phyloP scores from a whole-genome alignment of 495 filamentous ascomycete genomes.

The Penicillium egyptiacum region DNA sequence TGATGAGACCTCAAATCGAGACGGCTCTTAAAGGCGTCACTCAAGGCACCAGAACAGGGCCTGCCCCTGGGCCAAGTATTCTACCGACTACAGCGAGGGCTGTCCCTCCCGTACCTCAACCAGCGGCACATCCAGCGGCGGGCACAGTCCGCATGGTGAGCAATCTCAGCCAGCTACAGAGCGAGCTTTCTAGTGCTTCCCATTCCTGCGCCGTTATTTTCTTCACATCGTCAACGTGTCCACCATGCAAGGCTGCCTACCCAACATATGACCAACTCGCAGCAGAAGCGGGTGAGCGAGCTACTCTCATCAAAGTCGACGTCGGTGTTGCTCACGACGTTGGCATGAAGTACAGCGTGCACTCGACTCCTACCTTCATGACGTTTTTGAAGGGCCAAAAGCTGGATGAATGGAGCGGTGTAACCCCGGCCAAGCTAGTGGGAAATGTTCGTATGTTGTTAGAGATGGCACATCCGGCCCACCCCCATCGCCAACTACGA shows the following conservation, averaged over 20 bases:
- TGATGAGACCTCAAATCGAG: constrained; percentile 82
- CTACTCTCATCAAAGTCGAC: constrained; percentile 82
- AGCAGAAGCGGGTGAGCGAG: constrained; percentile 65
- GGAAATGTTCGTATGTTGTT: constrained; percentile 72
- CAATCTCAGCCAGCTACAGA: constrained; percentile 58
- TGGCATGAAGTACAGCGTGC: constrained; percentile 62
- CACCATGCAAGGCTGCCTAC: constrained; percentile 81
- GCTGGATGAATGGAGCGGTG: constrained; percentile 78
- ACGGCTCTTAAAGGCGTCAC: constrained; percentile 68
- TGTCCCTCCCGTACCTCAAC: constrained; percentile 21
- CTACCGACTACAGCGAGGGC: constrained; percentile 24
- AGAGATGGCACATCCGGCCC: constrained; percentile 73
- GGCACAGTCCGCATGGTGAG: constrained; percentile 53
- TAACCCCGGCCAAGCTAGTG: constrained; percentile 64
- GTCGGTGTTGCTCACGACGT: constrained; percentile 66
- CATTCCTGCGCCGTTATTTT: constrained; percentile 79
- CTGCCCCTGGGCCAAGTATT: constrained; percentile 22
- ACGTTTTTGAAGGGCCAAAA: constrained; percentile 77
- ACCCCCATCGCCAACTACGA: constrained; percentile 69
- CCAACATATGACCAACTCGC: constrained; percentile 82
- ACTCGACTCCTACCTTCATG: constrained; percentile 86
- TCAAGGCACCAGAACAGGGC: constrained; percentile 45
- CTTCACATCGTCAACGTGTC: constrained; percentile 87
- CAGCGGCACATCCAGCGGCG: constrained; percentile 15
- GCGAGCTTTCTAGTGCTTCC: constrained; percentile 56